Percentiles rank a stretch among this genome's conserved stretches.
phyloP scores from a whole-genome alignment of 2,329 filamentous ascomycete species.

The Periconia sp. region DNA sequence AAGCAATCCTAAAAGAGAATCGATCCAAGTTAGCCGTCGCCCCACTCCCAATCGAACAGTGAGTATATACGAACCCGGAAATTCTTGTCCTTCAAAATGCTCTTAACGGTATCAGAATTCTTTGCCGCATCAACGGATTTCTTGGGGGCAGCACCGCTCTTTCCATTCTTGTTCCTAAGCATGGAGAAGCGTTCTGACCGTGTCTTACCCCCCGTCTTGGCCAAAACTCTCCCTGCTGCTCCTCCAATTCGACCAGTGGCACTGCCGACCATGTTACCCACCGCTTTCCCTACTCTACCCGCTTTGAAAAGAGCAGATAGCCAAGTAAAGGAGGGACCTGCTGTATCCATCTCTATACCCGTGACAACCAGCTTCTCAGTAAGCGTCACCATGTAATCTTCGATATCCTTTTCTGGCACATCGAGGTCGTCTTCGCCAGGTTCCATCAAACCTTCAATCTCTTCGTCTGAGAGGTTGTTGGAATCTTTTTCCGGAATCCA shows the following conservation, averaged over 20 bases:
- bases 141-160: not conserved
- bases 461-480: not conserved
- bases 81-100: constrained; percentile 4
- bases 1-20: constrained; percentile 1
- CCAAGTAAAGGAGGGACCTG: not conserved
- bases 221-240: not conserved
- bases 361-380: not conserved
- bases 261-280: not conserved
- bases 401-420: constrained; percentile 1
- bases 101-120: constrained; percentile 4
- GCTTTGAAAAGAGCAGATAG: not conserved
- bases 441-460: constrained; percentile 3
- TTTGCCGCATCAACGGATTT: constrained; percentile 1
- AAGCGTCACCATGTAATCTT: constrained; percentile 6
- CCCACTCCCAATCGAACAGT: not conserved
- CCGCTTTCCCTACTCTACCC: not conserved
- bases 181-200: not conserved
- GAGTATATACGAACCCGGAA: constrained; percentile 1
- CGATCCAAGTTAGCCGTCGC: not conserved
- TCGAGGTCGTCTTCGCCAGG: constrained; percentile 1
- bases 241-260: not conserved
- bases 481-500: constrained; percentile 1
- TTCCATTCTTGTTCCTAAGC: not conserved
- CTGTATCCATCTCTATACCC: not conserved
- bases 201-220: not conserved